Base-by-base conservation (phyloP, 345 rosid species). In the Eucalyptus erythrocorys region DNA sequence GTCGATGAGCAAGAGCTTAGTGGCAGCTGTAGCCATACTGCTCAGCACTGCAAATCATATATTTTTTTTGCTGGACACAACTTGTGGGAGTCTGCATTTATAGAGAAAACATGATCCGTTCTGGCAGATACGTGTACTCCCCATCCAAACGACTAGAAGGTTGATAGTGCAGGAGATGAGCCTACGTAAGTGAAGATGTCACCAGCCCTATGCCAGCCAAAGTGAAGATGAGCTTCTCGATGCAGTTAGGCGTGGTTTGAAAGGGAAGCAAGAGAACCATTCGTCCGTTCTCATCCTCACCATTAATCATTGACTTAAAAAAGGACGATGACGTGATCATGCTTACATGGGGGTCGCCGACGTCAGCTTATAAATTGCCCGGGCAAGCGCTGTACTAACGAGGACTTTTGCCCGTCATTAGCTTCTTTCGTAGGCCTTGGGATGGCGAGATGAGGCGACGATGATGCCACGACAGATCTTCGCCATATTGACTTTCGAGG, bases 1-100 rank as follows among this genome's bases (percentile, higher is more conserved):
- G 91, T 95, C 96, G 6, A 95, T 85, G 3, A 96, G 90, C 10
- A 95, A 86, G 27, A 88, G 92, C 86, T 91, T 93, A n/a, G 89
- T 53, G 32, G 89, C 13, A 55, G 85, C 53, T 53, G 90, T 5
- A 32, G 91, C 85, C 90, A 88, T 82, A 34, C 76, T 50, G 16
- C 13, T 17, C 26, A 10, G 82, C 80, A 12, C 47, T 5, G 27
- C 47, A 40, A 76, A 40, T 76, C 14, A 37, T 21, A 3, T 37
- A 40, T 21, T 21, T 21, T 21, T 37, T 37, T 37, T 21, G 47
- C 47, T 40, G 26, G 27, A 37, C 82, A 40, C 82, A 21, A 37
- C 27, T 76, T 5, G 82, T 9, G 82, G 82, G 82, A 5, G 82
- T 76, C 13, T 40, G 15, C 13, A 19, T 76, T 76, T 76, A 76